Percentiles rank a stretch among this genome's conserved stretches.
These are phyloP conservation scores for Fragaria iinumae DNA, from an alignment of 306 rosid species.

Conservation along the genomic window DNA sequence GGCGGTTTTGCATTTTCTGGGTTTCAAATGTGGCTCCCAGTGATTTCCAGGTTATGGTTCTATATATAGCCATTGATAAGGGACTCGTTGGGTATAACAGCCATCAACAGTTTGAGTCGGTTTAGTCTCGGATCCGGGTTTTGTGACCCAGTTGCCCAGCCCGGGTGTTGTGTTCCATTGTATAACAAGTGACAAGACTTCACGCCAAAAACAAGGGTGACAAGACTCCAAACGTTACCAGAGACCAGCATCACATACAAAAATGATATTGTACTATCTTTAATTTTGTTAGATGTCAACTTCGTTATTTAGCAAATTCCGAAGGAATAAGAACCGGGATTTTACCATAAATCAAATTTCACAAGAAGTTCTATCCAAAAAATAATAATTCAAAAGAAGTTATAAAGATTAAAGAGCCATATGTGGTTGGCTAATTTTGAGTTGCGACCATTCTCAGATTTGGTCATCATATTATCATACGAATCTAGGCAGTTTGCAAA, in stretches of 20 bases:
- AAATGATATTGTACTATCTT: no score
- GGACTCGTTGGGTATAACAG: slow-evolving; percentile 39
- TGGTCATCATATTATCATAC: background rate
- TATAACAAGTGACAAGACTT: no score
- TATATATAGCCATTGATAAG: slow-evolving; percentile 43
- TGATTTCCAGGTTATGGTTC: background rate
- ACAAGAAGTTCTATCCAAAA: no score
- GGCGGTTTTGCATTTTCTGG: slow-evolving; percentile 37
- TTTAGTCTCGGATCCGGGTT: background rate
- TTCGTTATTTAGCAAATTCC: no score
- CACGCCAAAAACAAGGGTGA: no score
- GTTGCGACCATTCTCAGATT: background rate
- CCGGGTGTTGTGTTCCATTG: background rate
- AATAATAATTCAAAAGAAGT: no score
- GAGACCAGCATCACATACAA: no score
- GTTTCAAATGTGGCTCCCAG: background rate
- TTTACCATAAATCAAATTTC: no score
- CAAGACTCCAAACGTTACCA: no score
- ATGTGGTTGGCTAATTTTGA: background rate
- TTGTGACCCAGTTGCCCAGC: background rate
- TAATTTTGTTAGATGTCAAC: no score
- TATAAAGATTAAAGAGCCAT: background rate
- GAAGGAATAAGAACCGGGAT: background rate
- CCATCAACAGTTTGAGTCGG: background rate
- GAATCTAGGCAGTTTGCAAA: background rate